Evolutionary conservation across 495 filamentous ascomycete genomes (phyloP), one percentile per base, ranked within the genome.

Genomic region (Aspergillus saccharolyticus): DNA sequence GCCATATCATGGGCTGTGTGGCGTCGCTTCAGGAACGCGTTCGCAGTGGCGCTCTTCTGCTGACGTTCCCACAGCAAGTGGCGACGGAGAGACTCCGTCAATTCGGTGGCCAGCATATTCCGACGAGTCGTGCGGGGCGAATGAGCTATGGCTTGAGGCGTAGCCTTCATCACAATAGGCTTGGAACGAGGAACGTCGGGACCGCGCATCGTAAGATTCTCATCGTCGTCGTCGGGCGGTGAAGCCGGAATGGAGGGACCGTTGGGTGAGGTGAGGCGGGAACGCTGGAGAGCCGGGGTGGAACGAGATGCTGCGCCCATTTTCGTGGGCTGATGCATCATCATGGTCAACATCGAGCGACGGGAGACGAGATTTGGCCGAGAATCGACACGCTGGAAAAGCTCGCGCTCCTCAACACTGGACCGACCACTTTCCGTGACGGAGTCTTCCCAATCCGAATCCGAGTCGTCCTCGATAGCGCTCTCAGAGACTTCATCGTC

Each of bases 101-200:
- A 77, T 73, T 99, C 94, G 21, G 90, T 92, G 33, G 90, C 86
- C 54, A 99, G 83, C 94, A 99, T 99, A 72, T 99, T 96, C 45
- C 93, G 83, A 46, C 95, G 85, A 0, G 95, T 99, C 0, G 95
- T 96, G 56, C 90, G 83, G 0, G 94, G 94, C 7, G 94, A 97
- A 57, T 87, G 85, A 18, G 85, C 83, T 53, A 83, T 87, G 43
- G 88, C 86, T 15, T 84, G 87, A 8, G 71, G 60, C 0, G 65
- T 46, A 42, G 72, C 59, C 30, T 86, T 87, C 77, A 88, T 82
- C 66, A 88, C 84, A 66, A 97, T 97, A 18, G 93, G 92, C 70
- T 93, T 91, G 6, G 93, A 87, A 25, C 87, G 81, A 57, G 89
- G 84, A 61, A 90, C 79, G 54, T 89, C 86, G 55, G 83, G 80